Base-by-base conservation (phyloP, 148 eudicot species). In the Pharnaceum exiguum region DNA sequence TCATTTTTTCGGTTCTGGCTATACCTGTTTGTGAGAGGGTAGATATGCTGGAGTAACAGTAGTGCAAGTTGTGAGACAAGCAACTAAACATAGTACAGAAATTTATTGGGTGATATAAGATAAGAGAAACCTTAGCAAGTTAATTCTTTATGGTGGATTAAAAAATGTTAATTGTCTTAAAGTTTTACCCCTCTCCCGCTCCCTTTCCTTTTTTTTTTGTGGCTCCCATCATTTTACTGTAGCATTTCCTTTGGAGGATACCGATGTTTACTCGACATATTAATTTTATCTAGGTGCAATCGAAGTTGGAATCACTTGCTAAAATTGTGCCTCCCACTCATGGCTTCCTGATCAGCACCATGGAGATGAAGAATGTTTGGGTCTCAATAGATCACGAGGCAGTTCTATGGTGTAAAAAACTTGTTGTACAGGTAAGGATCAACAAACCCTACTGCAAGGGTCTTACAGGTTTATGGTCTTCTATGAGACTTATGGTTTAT, bases 321-420 rank as follows among this genome's bases (percentile, higher is more conserved):
- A 91, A 86, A 53, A 89, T 93, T 66, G 95, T 93, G 63, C 99
- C 96, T 71, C 76, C 77, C 57, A 81, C 85, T 67, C 83, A 89
- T 69, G 96, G 96, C 24, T 86, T 93, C 65, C 65, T 77, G 80
- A 79, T 89, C 59, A 86, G 95, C 77, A 89, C 82, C 67, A 80
- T 80, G 22, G 81, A 81, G 58, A 82, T 93, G 87, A 84, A 77
- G 72, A 93, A 86, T 78, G 96, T 86, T 18, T 93, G 99, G 99
- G 67, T 86, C 75, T 86, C 99, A 57, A 93, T 93, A 95, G 99
- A 89, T 62, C 99, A 93, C 71, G 95, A 93, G 70, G 81, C 77
- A 71, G 89, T 89, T 59, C 65, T 93, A 27, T 93, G 99, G 99
- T 93, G 99, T 68, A 93, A 93, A 71, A 91, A 93, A 71, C 78